Evolutionary conservation across 2,329 filamentous ascomycete genomes (phyloP), one percentile per base, ranked within the genome.

Genomic region (Orbilia javanica): DNA sequence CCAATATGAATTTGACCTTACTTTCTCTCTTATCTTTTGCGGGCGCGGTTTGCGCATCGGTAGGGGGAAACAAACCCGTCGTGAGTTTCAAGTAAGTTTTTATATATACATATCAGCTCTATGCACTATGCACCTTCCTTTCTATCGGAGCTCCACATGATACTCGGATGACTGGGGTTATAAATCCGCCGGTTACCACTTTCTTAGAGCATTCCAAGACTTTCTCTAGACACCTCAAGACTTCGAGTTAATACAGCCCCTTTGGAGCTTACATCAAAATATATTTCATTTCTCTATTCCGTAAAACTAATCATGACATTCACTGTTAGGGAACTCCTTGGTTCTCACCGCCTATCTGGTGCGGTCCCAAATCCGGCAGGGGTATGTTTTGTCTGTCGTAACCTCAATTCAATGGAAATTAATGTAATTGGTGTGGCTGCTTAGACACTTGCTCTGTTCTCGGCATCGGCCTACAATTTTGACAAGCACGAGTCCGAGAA

Each of bases 381-480:
- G 91, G 91, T 50, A 89, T 88, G 67, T 84, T 94, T 29, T 93
- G 31, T 31, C 15, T 44, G 1, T 11, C 10, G 10, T 3, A 20
- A 7, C n/a, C 42, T 20, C 42, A 18, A 91, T 20, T 7, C 63
- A 60, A 68, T 22, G 4, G 15, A 15, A 18, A 62, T n/a, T 31
- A 27, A 68, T 34, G 46, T 5, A 7, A 42, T 3, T n/a, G n/a
- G 15, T 22, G 31, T 55, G 18, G 36, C 50, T 36, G 36, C 50
- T 36, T 65, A 85, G 83, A 82, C 83, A 79, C 81, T 86, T 34
- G 87, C 86, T 0, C 78, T 88, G 48, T 88, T 87, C 66, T 83
- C 90, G 83, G 86, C 90, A 15, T 92, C 91, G 0, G 89, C 90
- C 1, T 97, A 97, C 84, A 94, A 90, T 4, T 97, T 97, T 84